Conservation (phyloP, 2,329 filamentous ascomycete species). For the Dactylonectria macrodidyma region DNA sequence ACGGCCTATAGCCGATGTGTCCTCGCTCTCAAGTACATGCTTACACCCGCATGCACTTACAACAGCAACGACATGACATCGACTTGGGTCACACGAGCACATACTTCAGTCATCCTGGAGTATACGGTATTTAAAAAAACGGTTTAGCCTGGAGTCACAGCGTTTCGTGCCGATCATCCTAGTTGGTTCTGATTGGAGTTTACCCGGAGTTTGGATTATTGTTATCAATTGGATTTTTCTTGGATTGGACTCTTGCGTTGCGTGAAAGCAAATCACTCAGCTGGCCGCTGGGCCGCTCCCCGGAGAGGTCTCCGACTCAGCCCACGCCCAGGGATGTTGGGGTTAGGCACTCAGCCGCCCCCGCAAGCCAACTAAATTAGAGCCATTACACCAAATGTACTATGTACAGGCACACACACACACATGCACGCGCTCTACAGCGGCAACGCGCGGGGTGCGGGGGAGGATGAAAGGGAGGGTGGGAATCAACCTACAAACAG, state of each 20-base stretch:
- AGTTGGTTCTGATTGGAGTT: slow-evolving; percentile 29
- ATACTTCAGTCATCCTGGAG: slow-evolving; percentile 4
- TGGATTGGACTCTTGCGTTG: slow-evolving; percentile 15
- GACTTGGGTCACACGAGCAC: slow-evolving; percentile 13
- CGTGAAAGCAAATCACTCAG: slow-evolving; percentile 23
- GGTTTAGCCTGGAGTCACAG: slow-evolving; percentile 47
- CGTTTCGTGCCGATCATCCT: slow-evolving; percentile 34
- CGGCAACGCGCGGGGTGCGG: slow-evolving; percentile 40
- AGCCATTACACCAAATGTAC: slow-evolving; percentile 36
- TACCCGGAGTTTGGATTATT: slow-evolving; percentile 33
- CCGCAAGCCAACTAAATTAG: slow-evolving; percentile 45
- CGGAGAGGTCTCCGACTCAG: slow-evolving; percentile 41
- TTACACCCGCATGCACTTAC: slow-evolving; percentile 17
- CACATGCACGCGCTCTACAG: slow-evolving; percentile 24
- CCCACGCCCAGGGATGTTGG: slow-evolving; percentile 24
- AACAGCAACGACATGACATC: neutral
- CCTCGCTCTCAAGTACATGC: slow-evolving; percentile 4
- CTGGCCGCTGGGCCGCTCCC: slow-evolving; percentile 19
- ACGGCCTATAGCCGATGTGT: slow-evolving; percentile 35
- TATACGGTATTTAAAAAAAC: slow-evolving; percentile 33
- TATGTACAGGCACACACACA: slow-evolving; percentile 16
- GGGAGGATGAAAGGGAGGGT: slow-evolving; percentile 14
- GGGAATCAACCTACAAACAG: slow-evolving; percentile 30
- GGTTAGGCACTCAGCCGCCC: slow-evolving; percentile 35
- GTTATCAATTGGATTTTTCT: neutral